Evolutionary conservation across 2,329 filamentous ascomycete genomes (phyloP).

Genomic region (Ophiostoma perfectum): DNA sequence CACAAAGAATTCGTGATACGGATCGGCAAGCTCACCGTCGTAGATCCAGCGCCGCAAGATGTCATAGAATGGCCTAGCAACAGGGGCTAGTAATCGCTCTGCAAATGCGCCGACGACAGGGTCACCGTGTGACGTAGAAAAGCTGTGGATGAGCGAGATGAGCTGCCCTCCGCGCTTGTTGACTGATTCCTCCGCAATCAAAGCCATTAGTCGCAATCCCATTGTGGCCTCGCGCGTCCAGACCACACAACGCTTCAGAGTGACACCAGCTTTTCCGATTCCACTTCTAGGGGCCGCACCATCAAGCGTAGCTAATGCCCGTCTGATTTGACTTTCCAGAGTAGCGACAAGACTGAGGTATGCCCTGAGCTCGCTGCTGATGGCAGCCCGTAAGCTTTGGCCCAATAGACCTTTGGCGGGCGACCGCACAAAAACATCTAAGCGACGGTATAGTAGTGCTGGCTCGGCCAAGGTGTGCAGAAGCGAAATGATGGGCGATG

Average conservation of each 20-base stretch:
- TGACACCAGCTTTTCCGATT: constrained; percentile 82
- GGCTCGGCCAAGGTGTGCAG: constrained; percentile 88
- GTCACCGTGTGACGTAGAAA: constrained; percentile 89
- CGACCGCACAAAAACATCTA: constrained; percentile 76
- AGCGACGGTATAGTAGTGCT: constrained; percentile 77
- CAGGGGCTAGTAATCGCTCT: constrained; percentile 76
- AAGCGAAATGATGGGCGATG: constrained; percentile 77
- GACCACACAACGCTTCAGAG: constrained; percentile 88
- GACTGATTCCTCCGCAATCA: constrained; percentile 88
- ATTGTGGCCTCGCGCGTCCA: constrained; percentile 98
- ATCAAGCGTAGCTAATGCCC: constrained; percentile 70
- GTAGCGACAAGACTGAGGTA: constrained; percentile 90
- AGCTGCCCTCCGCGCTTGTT: constrained; percentile 78
- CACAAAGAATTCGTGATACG: constrained; percentile 93
- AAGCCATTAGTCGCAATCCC: constrained; percentile 84
- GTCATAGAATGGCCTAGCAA: constrained; percentile 93
- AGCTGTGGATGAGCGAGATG: constrained; percentile 87
- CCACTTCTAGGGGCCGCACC: constrained; percentile 61
- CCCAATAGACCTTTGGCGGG: constrained; percentile 78
- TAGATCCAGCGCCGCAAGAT: constrained; percentile 97
- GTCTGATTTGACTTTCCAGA: constrained; percentile 83
- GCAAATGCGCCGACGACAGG: constrained; percentile 92
- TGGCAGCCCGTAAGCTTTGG: constrained; percentile 84
- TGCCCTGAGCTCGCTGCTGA: constrained; percentile 76
- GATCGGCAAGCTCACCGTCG: constrained; percentile 94